phyloP scores from a whole-genome alignment of 768 basidiomycete genomes.

The Kondoa subrosea region DNA sequence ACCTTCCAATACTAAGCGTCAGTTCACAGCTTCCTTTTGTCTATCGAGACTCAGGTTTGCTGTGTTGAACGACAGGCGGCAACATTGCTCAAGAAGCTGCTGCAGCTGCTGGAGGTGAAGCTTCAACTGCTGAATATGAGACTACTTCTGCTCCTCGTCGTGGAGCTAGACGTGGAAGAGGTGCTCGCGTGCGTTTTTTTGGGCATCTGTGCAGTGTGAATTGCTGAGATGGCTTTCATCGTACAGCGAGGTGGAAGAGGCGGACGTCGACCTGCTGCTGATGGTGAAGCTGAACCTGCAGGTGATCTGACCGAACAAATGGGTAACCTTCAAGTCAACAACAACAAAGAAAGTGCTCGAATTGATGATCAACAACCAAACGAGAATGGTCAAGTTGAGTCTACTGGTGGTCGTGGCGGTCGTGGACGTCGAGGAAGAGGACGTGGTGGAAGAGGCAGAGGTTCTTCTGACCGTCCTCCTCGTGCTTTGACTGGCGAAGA shows the following conservation, averaged over 20 bases:
- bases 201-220: no score
- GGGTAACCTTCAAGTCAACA: not conserved
- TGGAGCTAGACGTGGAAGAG: not conserved
- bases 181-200: not conserved
- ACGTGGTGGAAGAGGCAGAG: constrained; percentile 7
- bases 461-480: constrained; percentile 43
- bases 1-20: constrained; percentile 10
- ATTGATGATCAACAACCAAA: not conserved
- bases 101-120: constrained; percentile 9
- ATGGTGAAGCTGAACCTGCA: constrained; percentile 45
- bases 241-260: no score
- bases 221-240: no score
- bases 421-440: constrained; percentile 10
- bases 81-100: constrained; percentile 6
- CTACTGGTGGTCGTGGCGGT: constrained; percentile 4
- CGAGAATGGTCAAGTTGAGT: constrained; percentile 5
- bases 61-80: constrained; percentile 1
- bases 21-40: not conserved
- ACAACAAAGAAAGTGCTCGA: constrained; percentile 15
- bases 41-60: not conserved
- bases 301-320: not conserved
- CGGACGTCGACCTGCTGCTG: constrained; percentile 13
- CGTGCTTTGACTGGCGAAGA: constrained; percentile 53
- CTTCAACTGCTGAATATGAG: constrained; percentile 1
- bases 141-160: not conserved